phyloP scores from a whole-genome alignment of 176 grass and related monocot genomes.

The Eragrostis nindensis region DNA sequence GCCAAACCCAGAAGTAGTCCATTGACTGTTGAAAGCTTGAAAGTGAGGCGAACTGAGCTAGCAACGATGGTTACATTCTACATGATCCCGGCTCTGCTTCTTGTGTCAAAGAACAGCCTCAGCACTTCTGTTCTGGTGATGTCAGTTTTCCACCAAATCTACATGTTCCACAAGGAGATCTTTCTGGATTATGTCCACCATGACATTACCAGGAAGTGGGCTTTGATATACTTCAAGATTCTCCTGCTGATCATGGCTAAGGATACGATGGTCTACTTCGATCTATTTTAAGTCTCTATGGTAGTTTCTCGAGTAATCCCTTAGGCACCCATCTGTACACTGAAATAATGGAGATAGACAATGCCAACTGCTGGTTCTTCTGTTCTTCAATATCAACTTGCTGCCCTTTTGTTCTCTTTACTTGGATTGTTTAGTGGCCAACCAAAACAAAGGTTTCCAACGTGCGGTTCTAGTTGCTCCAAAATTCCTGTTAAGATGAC shows the following conservation, averaged over 20 bases:
- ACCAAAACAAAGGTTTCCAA: not conserved
- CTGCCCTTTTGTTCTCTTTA: not conserved
- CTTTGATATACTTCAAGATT: constrained; percentile 83
- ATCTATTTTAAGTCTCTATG: constrained; percentile 52
- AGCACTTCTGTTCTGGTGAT: constrained; percentile 61
- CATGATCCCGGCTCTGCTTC: constrained; percentile 65
- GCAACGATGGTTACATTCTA: constrained; percentile 52
- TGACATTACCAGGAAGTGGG: constrained; percentile 82
- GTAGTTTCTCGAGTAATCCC: constrained; percentile 10
- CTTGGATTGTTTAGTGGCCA: constrained; percentile 15
- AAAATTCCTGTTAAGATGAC: not conserved
- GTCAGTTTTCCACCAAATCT: constrained; percentile 76
- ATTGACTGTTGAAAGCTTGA: constrained; percentile 64
- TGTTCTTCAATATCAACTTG: constrained; percentile 1
- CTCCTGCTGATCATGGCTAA: constrained; percentile 77
- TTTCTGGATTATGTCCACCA: constrained; percentile 85
- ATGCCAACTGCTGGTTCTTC: not conserved
- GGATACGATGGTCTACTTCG: constrained; percentile 70
- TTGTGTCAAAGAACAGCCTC: constrained; percentile 60
- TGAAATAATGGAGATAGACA: constrained; percentile 45
- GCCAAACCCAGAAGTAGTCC: constrained; percentile 48
- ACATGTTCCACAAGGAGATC: constrained; percentile 95
- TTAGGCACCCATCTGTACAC: constrained; percentile 8
- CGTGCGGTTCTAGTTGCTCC: not conserved
- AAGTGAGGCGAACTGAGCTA: constrained; percentile 61